Conservation (phyloP, 768 basidiomycete species). For the Crucibulum laeve region DNA sequence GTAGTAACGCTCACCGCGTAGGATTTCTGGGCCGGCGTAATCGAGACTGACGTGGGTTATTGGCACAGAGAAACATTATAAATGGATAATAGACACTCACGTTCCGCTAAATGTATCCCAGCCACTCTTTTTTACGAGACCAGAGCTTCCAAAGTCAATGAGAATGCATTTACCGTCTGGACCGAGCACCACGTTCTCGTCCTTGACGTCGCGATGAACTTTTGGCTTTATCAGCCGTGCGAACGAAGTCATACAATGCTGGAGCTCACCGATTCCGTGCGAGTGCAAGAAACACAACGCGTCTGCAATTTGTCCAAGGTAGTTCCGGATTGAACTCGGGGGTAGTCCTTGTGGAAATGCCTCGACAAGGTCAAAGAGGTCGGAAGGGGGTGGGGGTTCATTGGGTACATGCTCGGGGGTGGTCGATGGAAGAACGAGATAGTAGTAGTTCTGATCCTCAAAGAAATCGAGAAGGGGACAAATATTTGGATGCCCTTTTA, state of each 20-base stretch:
- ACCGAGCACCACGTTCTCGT: conserved; percentile 90
- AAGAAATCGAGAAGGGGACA: conserved; percentile 95
- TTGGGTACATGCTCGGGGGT: conserved; percentile 53
- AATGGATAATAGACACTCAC: conserved; percentile 38
- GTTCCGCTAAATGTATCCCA: conserved; percentile 95
- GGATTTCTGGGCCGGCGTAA: conserved; percentile 95
- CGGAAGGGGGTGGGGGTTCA: conserved; percentile 58
- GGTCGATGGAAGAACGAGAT: conserved; percentile 82
- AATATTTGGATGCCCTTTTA: conserved; percentile 93
- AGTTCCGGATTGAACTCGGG: conserved; percentile 66
- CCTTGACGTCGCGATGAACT: conserved; percentile 98
- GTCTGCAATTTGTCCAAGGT: conserved; percentile 93
- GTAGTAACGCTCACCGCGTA: conserved; percentile 90
- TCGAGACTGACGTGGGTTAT: conserved; percentile 54
- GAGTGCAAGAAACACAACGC: conserved; percentile 85
- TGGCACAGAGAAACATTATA: conserved; percentile 2
- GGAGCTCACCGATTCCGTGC: conserved; percentile 77
- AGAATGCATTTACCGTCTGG: conserved; percentile 80
- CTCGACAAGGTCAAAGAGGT: conserved; percentile 96
- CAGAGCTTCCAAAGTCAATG: conserved; percentile 96
- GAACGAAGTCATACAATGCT: conserved; percentile 1
- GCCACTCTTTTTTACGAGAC: conserved; percentile 74
- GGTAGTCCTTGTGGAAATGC: conserved; percentile 82
- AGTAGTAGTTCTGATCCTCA: conserved; percentile 95
- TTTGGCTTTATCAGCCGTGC: conserved; percentile 9